Conservation (phyloP, 257 asterid species). For the Fraxinus quadrangulata region DNA sequence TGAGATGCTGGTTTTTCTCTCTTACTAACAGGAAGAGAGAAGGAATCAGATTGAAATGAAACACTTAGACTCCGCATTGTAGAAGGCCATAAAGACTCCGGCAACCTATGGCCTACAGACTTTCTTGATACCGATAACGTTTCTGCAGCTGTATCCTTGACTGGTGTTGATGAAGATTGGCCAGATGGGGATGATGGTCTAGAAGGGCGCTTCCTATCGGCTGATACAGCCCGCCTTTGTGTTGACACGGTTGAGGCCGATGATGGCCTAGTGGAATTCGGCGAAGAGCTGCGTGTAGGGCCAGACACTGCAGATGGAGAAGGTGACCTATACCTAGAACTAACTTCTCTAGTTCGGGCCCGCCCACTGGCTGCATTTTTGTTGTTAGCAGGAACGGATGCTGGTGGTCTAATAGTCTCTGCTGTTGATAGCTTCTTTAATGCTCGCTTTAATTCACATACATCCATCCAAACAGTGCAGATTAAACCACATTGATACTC, state of each 20-base stretch:
- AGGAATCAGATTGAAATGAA: slow-evolving; percentile 69
- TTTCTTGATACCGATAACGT: slow-evolving; percentile 50
- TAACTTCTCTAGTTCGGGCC: slow-evolving; percentile 59
- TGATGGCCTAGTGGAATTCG: slow-evolving; percentile 43
- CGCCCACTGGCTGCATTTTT: slow-evolving; percentile 53
- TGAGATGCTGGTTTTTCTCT: slow-evolving; percentile 58
- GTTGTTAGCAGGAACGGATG: slow-evolving; percentile 53
- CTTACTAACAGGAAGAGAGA: slow-evolving; percentile 59
- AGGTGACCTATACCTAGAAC: slow-evolving; percentile 80
- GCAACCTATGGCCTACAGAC: slow-evolving; percentile 50
- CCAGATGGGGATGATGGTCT: slow-evolving; percentile 54
- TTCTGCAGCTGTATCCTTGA: slow-evolving; percentile 58
- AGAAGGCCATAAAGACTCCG: slow-evolving; percentile 77
- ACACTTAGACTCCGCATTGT: slow-evolving; percentile 79
- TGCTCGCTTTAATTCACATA: slow-evolving; percentile 53
- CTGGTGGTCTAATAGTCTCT: slow-evolving; percentile 45
- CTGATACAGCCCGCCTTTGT: slow-evolving; percentile 72
- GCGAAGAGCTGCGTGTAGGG: slow-evolving; percentile 63
- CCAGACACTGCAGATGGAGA: slow-evolving; percentile 52
- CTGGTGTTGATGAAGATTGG: slow-evolving; percentile 66
- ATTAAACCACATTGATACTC: slow-evolving; percentile 54
- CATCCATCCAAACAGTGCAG: slow-evolving; percentile 71
- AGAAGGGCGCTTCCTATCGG: slow-evolving; percentile 66
- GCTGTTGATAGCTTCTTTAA: slow-evolving; percentile 49
- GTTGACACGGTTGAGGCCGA: slow-evolving; percentile 38